Base-by-base conservation (phyloP, 78 protist species). In the Polysphondylium violaceum region DNA sequence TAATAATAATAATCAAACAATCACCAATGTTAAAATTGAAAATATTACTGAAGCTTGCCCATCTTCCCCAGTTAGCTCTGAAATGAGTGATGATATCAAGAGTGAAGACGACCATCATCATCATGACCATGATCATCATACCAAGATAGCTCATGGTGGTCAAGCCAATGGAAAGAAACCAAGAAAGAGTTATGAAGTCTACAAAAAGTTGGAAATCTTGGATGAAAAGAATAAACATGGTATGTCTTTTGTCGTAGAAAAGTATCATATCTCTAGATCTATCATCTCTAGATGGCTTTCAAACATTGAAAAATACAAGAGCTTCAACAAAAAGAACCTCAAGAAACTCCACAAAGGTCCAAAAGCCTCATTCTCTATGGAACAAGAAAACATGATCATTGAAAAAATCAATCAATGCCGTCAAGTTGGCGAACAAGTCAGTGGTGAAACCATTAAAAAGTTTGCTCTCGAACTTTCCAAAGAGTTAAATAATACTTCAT, bases 301-400 rank as follows among this genome's bases (percentile, higher is more conserved):
- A 31, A 81, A 81, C 33, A 55, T 55, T 40, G 89, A 81, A 1
- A 81, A 81, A 38, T 81, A 81, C 64, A 35, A 31, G 17, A 40
- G 67, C 7, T 81, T 81, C 63, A 41, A 58, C 33, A 81, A 81
- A 33, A 81, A 81, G 77, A 68, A 68, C 40, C 59, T 81, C 51
- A 81, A 81, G 77, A 81, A 81, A 21, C 64, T 81, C 4, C 89
- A 81, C 31, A 81, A 81, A 17, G 89, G 89, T 41, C 89, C 89
- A 51, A 81, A 81, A 50, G 89, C 89, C 31, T 67, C 78, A 0
- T 81, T 81, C 77, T 81, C 89, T n/a, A 58, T 41, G 41, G 78
- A 81, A 40, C 89, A 81, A 68, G 89, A 81, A 33, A 21, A 55
- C 44, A 16, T 55, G 7, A 81, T 81, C 40, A 64, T 81, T 58